Base-by-base conservation (phyloP, 371 early-diverging fungal species). In the Dichotomocladium elegans region DNA sequence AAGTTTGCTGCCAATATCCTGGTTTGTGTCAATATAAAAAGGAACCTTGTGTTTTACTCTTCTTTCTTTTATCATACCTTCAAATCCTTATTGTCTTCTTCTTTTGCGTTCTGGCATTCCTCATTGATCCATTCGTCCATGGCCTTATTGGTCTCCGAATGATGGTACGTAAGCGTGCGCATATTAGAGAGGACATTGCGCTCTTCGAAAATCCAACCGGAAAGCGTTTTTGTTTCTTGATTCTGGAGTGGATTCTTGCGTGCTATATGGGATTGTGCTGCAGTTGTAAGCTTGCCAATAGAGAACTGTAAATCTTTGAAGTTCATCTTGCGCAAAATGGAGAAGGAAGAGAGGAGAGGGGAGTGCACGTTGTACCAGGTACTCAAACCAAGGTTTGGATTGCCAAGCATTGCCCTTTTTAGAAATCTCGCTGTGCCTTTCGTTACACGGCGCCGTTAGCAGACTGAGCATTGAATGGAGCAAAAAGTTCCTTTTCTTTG, bases 221-320 rank as follows among this genome's bases (percentile, higher is more conserved):
- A 66, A 14, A 74, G 41, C 3, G 63, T 56, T 24, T 65, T 68
- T 11, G 72, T 69, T 30, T 74, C 71, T 51, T 69, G 72, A 34
- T 71, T 71, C 41, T 66, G 67, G 44, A 74, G 34, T 4, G 75
- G 75, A 53, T 74, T 74, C 33, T 63, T 74, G 29, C 56, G 65
- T 1, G 67, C 75, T 33, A 74, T 33, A 25, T 71, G 75, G 0
- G 72, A 68, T n/a, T 66, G 55, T 31, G 72, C 66, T 51, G 66
- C 72, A 2, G 68, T 57, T 14, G 66, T 66, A 11, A 74, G 53
- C 47, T 71, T 74, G 35, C 69, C 67, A 41, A 71, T 52, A 3
- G 71, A 71, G 41, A 58, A 71, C 43, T 74, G 75, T 15, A 74
- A 61, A 51, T 69, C 72, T 58, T 69, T 71, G 45, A 71, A 74